These are phyloP conservation scores for Torulaspora delbrueckii DNA, from an alignment of 805 yeast species.

Conservation along the genomic window DNA sequence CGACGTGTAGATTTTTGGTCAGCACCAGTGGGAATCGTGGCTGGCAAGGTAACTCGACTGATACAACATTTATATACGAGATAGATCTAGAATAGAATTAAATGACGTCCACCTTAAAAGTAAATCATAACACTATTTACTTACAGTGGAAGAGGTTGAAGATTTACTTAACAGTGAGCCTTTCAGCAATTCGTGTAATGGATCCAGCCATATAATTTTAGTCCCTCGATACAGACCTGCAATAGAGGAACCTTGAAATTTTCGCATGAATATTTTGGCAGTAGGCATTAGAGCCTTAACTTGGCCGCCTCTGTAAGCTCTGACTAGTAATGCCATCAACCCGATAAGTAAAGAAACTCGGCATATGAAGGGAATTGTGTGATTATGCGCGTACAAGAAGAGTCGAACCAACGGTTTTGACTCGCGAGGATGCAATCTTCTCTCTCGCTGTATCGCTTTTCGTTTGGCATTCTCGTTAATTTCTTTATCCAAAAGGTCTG, in stretches of 20 bases:
- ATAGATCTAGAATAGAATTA: slow-evolving; percentile 44
- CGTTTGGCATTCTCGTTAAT: slow-evolving; percentile 17
- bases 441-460: slow-evolving; percentile 4
- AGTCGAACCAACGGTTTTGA: slow-evolving; percentile 7
- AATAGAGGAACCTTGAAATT: slow-evolving; percentile 6
- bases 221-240: slow-evolving; percentile 11
- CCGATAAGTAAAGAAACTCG: slow-evolving; percentile 15
- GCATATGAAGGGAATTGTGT: slow-evolving; percentile 11
- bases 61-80: slow-evolving; percentile 76
- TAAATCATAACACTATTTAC: background rate
- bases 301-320: slow-evolving; percentile 7
- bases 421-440: slow-evolving; percentile 4
- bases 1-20: slow-evolving; percentile 80
- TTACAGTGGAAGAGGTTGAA: slow-evolving; percentile 1
- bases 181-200: slow-evolving; percentile 11
- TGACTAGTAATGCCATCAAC: slow-evolving; percentile 11
- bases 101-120: background rate
- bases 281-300: slow-evolving; percentile 7
- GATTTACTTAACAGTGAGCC: background rate
- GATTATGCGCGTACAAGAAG: slow-evolving; percentile 6
- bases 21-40: slow-evolving; percentile 94
- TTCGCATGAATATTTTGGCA: slow-evolving; percentile 7
- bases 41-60: slow-evolving; percentile 82
- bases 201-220: slow-evolving; percentile 15
- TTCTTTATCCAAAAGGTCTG: slow-evolving; percentile 16